Evolutionary conservation across 2,329 filamentous ascomycete genomes (phyloP).

Genomic region (Chalara sp.): DNA sequence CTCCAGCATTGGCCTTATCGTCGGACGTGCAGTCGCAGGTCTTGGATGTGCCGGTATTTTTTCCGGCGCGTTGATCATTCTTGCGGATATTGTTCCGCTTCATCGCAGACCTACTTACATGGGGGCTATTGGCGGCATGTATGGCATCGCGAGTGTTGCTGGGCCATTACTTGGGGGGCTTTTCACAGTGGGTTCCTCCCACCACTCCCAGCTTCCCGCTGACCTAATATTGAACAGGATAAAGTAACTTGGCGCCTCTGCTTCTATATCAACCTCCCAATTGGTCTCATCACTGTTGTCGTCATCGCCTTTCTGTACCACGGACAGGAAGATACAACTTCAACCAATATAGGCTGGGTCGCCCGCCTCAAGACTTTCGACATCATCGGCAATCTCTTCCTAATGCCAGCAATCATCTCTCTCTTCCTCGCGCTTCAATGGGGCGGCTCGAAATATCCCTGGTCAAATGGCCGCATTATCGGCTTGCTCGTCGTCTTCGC

Average conservation of each 20-base stretch:
- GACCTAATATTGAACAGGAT: constrained; percentile 28
- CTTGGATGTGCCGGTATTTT: constrained; percentile 25
- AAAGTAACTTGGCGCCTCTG: constrained; percentile 31
- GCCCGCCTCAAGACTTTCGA: constrained; percentile 33
- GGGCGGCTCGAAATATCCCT: constrained; percentile 31
- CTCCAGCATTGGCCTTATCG: constrained; percentile 24
- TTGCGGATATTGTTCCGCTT: constrained; percentile 25
- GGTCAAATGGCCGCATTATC: constrained; percentile 22
- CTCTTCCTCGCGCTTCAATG: constrained; percentile 40
- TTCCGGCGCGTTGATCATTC: constrained; percentile 35
- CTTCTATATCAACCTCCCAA: constrained; percentile 32
- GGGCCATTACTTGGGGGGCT: constrained; percentile 14
- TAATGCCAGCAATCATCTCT: constrained; percentile 32
- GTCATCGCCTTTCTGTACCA: constrained; percentile 30
- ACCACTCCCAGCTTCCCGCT: constrained; percentile 25
- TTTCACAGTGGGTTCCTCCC: constrained; percentile 9
- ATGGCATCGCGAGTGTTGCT: background rate
- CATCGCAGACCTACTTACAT: constrained; percentile 15
- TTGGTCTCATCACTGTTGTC: constrained; percentile 21
- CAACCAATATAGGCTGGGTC: constrained; percentile 26
- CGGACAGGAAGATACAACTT: constrained; percentile 32
- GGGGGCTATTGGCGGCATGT: constrained; percentile 25
- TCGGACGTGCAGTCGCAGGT: constrained; percentile 28
- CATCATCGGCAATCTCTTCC: constrained; percentile 33
- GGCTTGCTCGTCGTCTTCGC: constrained; percentile 25